phyloP scores from a whole-genome alignment of 1,284 basidiomycete genomes.

The Pisolithus thermaeus region DNA sequence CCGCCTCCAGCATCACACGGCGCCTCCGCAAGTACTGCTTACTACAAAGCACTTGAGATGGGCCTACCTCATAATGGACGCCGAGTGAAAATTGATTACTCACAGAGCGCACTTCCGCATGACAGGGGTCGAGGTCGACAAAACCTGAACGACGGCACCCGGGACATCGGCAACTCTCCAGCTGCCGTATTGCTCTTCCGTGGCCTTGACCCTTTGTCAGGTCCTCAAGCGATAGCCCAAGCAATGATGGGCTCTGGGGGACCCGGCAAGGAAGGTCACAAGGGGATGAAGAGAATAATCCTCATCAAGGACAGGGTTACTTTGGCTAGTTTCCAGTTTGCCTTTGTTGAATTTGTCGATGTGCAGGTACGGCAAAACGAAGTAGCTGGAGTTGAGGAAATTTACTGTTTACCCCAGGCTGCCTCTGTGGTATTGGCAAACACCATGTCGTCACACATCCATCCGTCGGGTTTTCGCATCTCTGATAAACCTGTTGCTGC shows the following conservation, averaged over 20 bases:
- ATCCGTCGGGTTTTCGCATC: constrained; percentile 86
- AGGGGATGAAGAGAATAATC: constrained; percentile 80
- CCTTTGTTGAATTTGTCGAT: constrained; percentile 87
- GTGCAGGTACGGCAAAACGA: constrained; percentile 50
- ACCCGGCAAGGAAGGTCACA: constrained; percentile 62
- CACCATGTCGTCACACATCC: constrained; percentile 75
- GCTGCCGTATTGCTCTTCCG: constrained; percentile 81
- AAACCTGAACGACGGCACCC: constrained; percentile 82
- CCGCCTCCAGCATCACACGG: constrained; percentile 80
- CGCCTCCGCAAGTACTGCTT: constrained; percentile 61
- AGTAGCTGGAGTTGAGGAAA: constrained; percentile 2
- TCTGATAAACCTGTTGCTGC: constrained; percentile 80
- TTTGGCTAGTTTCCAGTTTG: constrained; percentile 83
- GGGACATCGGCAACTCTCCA: constrained; percentile 84
- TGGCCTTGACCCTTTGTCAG: constrained; percentile 81
- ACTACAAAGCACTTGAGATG: constrained; percentile 63
- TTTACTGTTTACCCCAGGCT: constrained; percentile 38
- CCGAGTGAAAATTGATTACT: constrained; percentile 88
- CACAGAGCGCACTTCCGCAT: constrained; percentile 68
- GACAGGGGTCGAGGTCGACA: constrained; percentile 55
- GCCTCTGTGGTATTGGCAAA: constrained; percentile 71
- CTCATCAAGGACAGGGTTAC: constrained; percentile 83
- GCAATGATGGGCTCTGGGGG: constrained; percentile 69
- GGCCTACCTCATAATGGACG: constrained; percentile 63
- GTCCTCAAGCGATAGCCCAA: constrained; percentile 77